Evolutionary conservation across 1,284 basidiomycete species (phyloP).

Genomic region (Rhodotorula mucilaginosa): DNA sequence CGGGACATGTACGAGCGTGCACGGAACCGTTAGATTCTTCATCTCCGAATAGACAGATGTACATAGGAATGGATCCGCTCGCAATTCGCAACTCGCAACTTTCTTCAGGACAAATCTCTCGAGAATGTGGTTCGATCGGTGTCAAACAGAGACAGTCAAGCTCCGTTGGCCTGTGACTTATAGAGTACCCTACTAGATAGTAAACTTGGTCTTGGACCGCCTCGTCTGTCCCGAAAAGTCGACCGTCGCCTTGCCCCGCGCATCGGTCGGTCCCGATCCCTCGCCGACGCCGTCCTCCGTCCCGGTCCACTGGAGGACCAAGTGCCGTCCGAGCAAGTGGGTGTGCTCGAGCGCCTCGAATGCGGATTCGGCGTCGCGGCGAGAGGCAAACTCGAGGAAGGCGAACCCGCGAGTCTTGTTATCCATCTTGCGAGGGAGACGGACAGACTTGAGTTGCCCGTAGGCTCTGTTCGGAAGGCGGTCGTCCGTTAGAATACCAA

Average conservation of each 20-base stretch:
- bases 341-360: conserved; percentile 83
- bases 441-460: conserved; percentile 85
- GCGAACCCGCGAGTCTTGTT: conserved; percentile 86
- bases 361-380: conserved; percentile 81
- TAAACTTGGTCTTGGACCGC: conserved; percentile 5
- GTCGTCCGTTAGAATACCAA: background rate
- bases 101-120: no score
- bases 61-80: no score
- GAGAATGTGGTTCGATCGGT: no score
- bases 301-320: conserved; percentile 91
- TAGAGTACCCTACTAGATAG: background rate
- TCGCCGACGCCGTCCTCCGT: conserved; percentile 71
- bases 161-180: no score
- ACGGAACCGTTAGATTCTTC: background rate
- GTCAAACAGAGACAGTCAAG: no score
- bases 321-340: conserved; percentile 89
- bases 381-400: conserved; percentile 87
- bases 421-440: conserved; percentile 82
- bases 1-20: conserved; percentile 46
- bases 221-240: background rate
- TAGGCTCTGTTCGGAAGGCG: conserved; percentile 63
- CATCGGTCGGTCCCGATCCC: conserved; percentile 38
- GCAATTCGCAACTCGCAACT: no score
- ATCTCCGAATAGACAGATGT: background rate
- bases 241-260: background rate